A percentile compares a stretch with the other conserved stretches of the same genome.
phyloP scores from a whole-genome alignment of 1,139 yeast species.

The Kurtzmaniella quercitrusa region DNA sequence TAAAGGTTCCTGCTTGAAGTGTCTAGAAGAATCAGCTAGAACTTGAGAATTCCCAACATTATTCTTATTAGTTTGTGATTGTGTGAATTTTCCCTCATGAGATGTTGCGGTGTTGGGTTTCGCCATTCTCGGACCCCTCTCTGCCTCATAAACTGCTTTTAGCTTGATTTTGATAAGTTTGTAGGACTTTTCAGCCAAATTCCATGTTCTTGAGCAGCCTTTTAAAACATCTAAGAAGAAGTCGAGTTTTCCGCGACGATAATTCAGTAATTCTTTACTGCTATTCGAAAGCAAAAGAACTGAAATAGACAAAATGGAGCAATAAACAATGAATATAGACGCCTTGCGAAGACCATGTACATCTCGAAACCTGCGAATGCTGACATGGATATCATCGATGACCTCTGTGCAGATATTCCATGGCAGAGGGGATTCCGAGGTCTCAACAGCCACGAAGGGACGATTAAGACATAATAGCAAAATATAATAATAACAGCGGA shows the following conservation, averaged over 20 bases:
- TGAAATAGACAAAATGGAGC: constrained; percentile 45
- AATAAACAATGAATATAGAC: constrained; percentile 46
- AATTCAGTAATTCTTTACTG: constrained; percentile 21
- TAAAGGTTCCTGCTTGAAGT: not conserved
- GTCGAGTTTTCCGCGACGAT: constrained; percentile 25
- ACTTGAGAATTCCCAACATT: not conserved
- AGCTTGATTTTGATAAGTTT: constrained; percentile 36
- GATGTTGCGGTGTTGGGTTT: not conserved
- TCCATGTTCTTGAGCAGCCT: constrained; percentile 46
- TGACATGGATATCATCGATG: constrained; percentile 40
- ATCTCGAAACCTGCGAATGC: constrained; percentile 31
- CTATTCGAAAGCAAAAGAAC: constrained; percentile 38
- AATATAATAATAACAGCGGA: constrained; percentile 57
- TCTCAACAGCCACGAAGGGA: constrained; percentile 43
- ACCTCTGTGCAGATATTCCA: constrained; percentile 35
- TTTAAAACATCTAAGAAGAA: constrained; percentile 37
- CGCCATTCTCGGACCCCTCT: not conserved
- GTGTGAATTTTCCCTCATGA: not conserved
- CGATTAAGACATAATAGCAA: constrained; percentile 54
- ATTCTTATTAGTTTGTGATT: not conserved
- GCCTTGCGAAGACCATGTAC: constrained; percentile 41
- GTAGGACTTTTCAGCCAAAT: constrained; percentile 45
- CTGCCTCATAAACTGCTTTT: constrained; percentile 4
- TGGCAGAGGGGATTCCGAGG: constrained; percentile 20
- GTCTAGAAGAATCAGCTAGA: not conserved